Conservation (phyloP, 2,329 filamentous ascomycete species). For the Cladosporium colombiae region DNA sequence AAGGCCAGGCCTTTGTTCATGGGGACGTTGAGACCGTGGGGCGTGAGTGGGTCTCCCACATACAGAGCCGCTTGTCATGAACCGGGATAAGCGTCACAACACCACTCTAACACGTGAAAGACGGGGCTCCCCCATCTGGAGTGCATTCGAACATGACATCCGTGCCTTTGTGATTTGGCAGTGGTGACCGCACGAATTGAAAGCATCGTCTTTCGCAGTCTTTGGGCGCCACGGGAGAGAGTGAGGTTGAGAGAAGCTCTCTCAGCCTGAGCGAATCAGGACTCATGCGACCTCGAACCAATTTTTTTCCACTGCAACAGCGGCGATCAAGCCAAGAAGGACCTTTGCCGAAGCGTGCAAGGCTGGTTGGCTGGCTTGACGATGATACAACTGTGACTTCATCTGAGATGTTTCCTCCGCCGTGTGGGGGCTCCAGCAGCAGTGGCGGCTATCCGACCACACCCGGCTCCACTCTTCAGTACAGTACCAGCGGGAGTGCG, state of each 20-base stretch:
- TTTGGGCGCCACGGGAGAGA: background rate
- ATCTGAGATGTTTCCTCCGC: background rate
- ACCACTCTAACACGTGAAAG: background rate
- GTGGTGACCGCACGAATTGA: background rate
- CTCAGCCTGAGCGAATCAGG: background rate
- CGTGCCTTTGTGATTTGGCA: background rate
- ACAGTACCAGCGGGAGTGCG: background rate
- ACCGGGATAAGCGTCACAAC: background rate
- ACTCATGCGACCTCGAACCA: background rate
- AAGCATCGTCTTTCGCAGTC: background rate
- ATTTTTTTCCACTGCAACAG: background rate
- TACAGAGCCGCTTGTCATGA: background rate
- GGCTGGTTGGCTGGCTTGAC: background rate
- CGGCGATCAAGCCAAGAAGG: background rate
- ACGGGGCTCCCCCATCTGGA: background rate
- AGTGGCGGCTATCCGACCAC: background rate
- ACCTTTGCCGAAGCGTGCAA: background rate
- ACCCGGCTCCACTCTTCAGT: background rate
- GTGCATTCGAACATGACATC: background rate
- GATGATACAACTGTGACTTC: slow-evolving; percentile 19
- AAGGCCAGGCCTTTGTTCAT: slow-evolving; percentile 9
- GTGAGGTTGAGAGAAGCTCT: slow-evolving; percentile 16
- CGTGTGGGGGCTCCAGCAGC: background rate
- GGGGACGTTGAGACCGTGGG: slow-evolving; percentile 16
- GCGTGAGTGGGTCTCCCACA: slow-evolving; percentile 2